Percentiles rank a stretch among this genome's conserved stretches.
Evolutionary conservation across 2,329 filamentous ascomycete species (phyloP).

Genomic region (Ceratocystis diversiconidia): DNA sequence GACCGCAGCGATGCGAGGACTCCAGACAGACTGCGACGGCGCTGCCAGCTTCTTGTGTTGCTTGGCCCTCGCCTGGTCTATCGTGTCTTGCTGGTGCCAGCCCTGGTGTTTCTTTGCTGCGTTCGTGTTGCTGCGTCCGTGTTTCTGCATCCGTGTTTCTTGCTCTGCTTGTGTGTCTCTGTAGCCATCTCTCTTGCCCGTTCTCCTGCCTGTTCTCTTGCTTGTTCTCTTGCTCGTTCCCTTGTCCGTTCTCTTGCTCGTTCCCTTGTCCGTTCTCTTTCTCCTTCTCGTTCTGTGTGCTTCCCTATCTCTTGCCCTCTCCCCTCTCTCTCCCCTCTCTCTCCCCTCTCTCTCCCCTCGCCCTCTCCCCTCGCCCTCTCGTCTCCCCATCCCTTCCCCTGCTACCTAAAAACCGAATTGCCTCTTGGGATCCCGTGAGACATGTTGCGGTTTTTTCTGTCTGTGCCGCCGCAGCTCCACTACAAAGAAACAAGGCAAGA

Average conservation of each 20-base stretch:
- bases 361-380: too few species aligned
- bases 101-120: background rate
- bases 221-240: background rate
- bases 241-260: background rate
- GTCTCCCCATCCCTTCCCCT: background rate
- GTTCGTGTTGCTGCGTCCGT: too few species aligned
- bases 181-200: background rate
- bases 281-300: background rate
- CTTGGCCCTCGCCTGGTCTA: too few species aligned
- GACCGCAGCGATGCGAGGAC: too few species aligned
- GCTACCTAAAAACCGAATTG: background rate
- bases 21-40: too few species aligned
- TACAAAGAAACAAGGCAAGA: background rate
- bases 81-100: too few species aligned
- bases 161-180: background rate
- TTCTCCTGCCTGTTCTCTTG: background rate
- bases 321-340: background rate
- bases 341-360: background rate
- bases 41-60: too few species aligned
- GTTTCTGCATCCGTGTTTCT: background rate
- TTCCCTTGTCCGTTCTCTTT: background rate
- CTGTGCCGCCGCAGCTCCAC: background rate
- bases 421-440: constrained; percentile 3
- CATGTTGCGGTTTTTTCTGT: background rate
- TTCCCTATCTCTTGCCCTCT: background rate